Percentiles rank a stretch among this genome's conserved stretches.
These are phyloP conservation scores for Taiozyma sp. DNA, from an alignment of 1,139 yeast genomes.

Conservation along the genomic window DNA sequence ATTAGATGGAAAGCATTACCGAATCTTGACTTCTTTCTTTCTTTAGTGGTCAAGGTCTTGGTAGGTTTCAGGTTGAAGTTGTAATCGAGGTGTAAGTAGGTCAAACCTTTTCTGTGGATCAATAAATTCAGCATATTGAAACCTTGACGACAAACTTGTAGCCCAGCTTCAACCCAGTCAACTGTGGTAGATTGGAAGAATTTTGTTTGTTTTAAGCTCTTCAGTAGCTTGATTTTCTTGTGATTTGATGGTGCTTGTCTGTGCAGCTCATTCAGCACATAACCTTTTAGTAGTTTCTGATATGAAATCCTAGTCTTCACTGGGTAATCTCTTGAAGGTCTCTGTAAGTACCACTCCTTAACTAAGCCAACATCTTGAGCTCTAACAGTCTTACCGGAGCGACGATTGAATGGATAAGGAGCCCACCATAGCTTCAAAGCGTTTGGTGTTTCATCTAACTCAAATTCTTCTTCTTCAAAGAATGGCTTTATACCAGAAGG, in stretches of 20 bases:
- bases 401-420: conserved; percentile 77
- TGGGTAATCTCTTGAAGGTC: conserved; percentile 50
- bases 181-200: conserved; percentile 88
- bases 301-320: conserved; percentile 81
- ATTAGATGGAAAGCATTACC: conserved; percentile 95
- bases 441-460: conserved; percentile 45
- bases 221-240: conserved; percentile 56
- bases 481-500: conserved; percentile 45
- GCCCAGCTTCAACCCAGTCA: conserved; percentile 98
- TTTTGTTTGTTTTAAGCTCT: conserved; percentile 69
- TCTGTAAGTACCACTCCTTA: conserved; percentile 78
- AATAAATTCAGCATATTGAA: conserved; percentile 87
- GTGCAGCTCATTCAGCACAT: conserved; percentile 71
- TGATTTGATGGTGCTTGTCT: conserved; percentile 33
- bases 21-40: conserved; percentile 90
- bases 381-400: conserved; percentile 67
- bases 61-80: conserved; percentile 96
- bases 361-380: conserved; percentile 89
- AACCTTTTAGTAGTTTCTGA: conserved; percentile 75
- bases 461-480: conserved; percentile 37
- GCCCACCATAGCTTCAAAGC: conserved; percentile 74
- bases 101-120: conserved; percentile 87
- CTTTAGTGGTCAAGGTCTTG: conserved; percentile 93
- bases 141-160: conserved; percentile 91
- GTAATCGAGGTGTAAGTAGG: conserved; percentile 90